Percentiles rank a stretch among this genome's conserved stretches.
phyloP scores from a whole-genome alignment of 371 early-diverging fungal genomes.

The Chytridium lagenaria region DNA sequence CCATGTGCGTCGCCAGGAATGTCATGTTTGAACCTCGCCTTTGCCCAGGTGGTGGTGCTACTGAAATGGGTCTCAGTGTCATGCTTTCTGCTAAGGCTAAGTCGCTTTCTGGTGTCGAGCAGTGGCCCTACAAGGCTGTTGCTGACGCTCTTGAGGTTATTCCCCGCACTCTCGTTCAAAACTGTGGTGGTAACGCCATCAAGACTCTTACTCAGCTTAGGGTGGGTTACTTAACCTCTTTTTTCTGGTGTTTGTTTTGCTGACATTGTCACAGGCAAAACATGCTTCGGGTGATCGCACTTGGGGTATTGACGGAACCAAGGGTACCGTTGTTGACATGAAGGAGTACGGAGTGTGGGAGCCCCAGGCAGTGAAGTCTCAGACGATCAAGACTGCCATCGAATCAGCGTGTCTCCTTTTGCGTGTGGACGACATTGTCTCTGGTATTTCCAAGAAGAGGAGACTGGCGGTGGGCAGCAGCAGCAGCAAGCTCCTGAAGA shows the following conservation, averaged over 20 bases:
- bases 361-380: conserved; percentile 99
- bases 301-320: conserved; percentile 97
- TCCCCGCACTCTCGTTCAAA: conserved; percentile 97
- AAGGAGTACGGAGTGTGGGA: conserved; percentile 97
- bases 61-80: conserved; percentile 98
- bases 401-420: conserved; percentile 95
- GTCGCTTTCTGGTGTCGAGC: conserved; percentile 87
- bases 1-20: conserved; percentile 98
- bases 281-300: conserved; percentile 79
- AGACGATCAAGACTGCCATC: conserved; percentile 99
- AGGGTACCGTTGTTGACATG: conserved; percentile 97
- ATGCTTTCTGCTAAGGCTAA: conserved; percentile 89
- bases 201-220: conserved; percentile 92
- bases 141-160: conserved; percentile 98
- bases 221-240: conserved; percentile 39
- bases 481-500: conserved; percentile 3
- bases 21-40: conserved; percentile 93
- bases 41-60: conserved; percentile 99
- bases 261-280: conserved; percentile 68
- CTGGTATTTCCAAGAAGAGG: conserved; percentile 68
- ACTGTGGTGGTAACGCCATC: conserved; percentile 98
- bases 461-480: conserved; percentile 26
- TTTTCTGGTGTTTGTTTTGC: conserved; percentile 8
- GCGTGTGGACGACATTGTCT: conserved; percentile 98
- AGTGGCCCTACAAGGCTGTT: conserved; percentile 95